Percentiles rank a stretch among this genome's conserved stretches.
phyloP scores from a whole-genome alignment of 2,329 filamentous ascomycete species.

The Diaporthe citri region DNA sequence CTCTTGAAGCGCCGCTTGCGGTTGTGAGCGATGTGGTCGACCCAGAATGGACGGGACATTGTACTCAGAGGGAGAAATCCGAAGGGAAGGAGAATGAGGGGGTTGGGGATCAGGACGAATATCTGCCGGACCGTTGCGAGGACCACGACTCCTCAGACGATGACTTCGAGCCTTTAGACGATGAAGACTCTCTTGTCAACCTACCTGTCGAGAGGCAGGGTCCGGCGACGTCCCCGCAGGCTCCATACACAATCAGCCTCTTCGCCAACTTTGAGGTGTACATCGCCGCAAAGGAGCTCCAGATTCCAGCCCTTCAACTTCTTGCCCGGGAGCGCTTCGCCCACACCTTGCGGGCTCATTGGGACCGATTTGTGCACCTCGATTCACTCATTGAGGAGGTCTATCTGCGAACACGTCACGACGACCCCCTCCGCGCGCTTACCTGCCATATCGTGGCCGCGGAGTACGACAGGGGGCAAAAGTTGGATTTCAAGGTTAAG shows the following conservation, averaged over 20 bases:
- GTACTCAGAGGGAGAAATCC: too few species aligned
- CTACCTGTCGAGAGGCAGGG: not conserved
- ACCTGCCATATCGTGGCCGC: not conserved
- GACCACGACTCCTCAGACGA: too few species aligned
- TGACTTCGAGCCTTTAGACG: not conserved
- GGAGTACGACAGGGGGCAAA: not conserved
- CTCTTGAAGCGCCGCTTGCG: not conserved
- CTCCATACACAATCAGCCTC: slow-evolving; percentile 2
- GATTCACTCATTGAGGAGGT: not conserved
- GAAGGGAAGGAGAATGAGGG: not conserved
- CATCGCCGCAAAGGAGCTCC: not conserved
- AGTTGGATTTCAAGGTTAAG: not conserved
- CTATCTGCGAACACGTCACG: not conserved
- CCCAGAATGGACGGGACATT: not conserved
- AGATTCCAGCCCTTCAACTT: slow-evolving; percentile 2
- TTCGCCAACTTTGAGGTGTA: not conserved
- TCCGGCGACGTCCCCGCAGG: not conserved
- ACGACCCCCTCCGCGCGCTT: not conserved
- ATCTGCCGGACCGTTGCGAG: not conserved
- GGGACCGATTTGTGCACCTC: not conserved
- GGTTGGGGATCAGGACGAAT: not conserved
- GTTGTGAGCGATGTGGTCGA: not conserved
- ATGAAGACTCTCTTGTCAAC: not conserved
- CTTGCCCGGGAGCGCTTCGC: not conserved
- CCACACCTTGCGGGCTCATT: not conserved